A percentile compares a stretch with the other conserved stretches of the same genome.
These are phyloP conservation scores for Rhodotorula sp. DNA, from an alignment of 1,284 basidiomycete species.

Conservation along the genomic window DNA sequence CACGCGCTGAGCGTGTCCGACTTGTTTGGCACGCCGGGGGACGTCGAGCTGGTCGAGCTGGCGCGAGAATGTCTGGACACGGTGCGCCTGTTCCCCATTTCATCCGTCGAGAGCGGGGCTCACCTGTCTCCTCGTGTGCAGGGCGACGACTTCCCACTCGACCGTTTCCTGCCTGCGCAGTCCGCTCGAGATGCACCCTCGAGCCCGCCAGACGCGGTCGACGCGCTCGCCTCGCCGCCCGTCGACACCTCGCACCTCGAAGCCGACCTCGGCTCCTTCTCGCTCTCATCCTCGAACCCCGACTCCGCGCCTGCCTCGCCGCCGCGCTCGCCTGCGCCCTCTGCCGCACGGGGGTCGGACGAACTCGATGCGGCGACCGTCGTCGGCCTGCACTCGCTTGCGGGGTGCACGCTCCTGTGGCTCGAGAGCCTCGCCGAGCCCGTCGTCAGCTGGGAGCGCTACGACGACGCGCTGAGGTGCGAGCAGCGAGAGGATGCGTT, in stretches of 20 bases:
- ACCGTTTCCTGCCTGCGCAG: not conserved
- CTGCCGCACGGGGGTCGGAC: not conserved
- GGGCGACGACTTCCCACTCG: conserved; percentile 23
- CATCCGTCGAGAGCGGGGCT: no score
- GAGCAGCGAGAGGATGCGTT: conserved; percentile 32
- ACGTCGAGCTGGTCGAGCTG: conserved; percentile 8
- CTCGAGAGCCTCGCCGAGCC: conserved; percentile 28
- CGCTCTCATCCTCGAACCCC: conserved; percentile 11
- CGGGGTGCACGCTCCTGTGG: conserved; percentile 11
- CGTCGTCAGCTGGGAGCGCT: conserved; percentile 17
- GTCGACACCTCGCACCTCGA: not conserved
- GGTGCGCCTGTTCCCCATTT: conserved; percentile 2
- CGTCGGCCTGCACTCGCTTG: conserved; percentile 23
- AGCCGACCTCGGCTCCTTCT: conserved; percentile 31
- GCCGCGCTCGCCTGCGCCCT: not conserved
- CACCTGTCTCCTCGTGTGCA: not conserved
- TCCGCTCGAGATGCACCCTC: not conserved
- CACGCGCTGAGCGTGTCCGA: conserved; percentile 14
- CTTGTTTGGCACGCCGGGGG: conserved; percentile 18
- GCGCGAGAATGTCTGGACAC: conserved; percentile 30
- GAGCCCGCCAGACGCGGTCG: conserved; percentile 7
- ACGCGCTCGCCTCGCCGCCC: conserved; percentile 5
- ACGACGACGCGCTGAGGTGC: conserved; percentile 19
- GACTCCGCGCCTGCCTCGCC: not conserved
- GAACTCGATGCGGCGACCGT: not conserved